Evolutionary conservation across 1,139 yeast genomes (phyloP).

Genomic region (Meyerozyma guilliermondii): DNA sequence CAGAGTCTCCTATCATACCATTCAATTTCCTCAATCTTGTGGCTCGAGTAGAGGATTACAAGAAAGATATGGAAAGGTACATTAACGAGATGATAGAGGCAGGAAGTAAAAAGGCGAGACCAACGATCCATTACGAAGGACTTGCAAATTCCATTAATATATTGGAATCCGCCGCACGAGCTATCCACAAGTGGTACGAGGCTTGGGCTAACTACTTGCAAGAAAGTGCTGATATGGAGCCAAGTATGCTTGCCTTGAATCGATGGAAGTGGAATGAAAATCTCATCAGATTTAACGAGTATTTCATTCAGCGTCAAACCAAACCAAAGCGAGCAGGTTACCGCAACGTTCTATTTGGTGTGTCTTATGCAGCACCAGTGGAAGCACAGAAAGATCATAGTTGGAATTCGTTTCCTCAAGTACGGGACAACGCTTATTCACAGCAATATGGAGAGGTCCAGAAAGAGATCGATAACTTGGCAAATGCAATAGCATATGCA

Average conservation of each 20-base stretch:
- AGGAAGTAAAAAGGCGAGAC: constrained; percentile 12
- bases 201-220: constrained; percentile 48
- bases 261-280: constrained; percentile 80
- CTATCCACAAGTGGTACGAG: constrained; percentile 39
- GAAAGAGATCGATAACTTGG: constrained; percentile 45
- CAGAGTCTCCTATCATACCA: constrained; percentile 77
- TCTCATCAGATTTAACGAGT: constrained; percentile 50
- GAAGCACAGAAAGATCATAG: constrained; percentile 26
- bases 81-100: constrained; percentile 20
- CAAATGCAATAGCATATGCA: constrained; percentile 26
- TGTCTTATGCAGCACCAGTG: constrained; percentile 56
- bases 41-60: constrained; percentile 36
- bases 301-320: constrained; percentile 25
- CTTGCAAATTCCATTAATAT: constrained; percentile 20
- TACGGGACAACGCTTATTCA: constrained; percentile 57
- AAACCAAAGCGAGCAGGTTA: constrained; percentile 59
- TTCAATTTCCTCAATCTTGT: constrained; percentile 53
- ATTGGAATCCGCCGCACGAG: constrained; percentile 18
- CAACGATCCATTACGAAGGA: constrained; percentile 22
- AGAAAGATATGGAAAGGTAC: constrained; percentile 46
- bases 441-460: constrained; percentile 56
- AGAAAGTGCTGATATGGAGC: constrained; percentile 48
- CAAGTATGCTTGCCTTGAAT: constrained; percentile 61
- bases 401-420: constrained; percentile 71
- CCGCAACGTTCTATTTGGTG: constrained; percentile 66